Evolutionary conservation across 1,284 basidiomycete species (phyloP).

Genomic region (Boletus subluridellus): DNA sequence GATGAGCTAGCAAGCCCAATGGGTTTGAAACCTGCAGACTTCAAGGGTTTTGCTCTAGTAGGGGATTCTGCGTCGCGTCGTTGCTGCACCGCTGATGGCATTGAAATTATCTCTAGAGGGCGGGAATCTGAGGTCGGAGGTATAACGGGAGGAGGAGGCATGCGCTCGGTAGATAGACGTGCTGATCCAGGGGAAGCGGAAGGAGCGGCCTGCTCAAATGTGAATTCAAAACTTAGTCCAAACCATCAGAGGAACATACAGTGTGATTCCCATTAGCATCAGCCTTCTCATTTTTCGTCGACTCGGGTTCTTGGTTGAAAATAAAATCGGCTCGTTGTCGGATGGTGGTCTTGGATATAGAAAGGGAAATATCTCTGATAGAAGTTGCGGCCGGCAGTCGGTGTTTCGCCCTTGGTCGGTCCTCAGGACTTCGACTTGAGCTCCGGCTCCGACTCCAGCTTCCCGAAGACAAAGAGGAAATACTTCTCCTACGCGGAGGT

Average conservation of each 20-base stretch:
- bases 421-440: slow-evolving; percentile 49
- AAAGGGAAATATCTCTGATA: slow-evolving; percentile 39
- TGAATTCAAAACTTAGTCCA: slow-evolving; percentile 11
- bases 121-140: slow-evolving; percentile 20
- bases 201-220: slow-evolving; percentile 16
- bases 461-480: slow-evolving; percentile 46
- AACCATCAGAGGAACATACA: slow-evolving; percentile 23
- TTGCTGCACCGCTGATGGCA: slow-evolving; percentile 11
- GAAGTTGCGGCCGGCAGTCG: slow-evolving; percentile 55
- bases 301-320: slow-evolving; percentile 25
- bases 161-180: slow-evolving; percentile 27
- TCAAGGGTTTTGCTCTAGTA: slow-evolving; percentile 30
- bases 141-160: slow-evolving; percentile 32
- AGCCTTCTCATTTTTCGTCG: slow-evolving; percentile 28
- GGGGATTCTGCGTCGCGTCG: slow-evolving; percentile 23
- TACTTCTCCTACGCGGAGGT: slow-evolving; percentile 40
- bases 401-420: slow-evolving; percentile 54
- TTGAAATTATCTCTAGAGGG: slow-evolving; percentile 13
- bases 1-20: slow-evolving; percentile 55
- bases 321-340: slow-evolving; percentile 26
- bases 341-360: slow-evolving; percentile 32
- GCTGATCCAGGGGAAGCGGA: slow-evolving; percentile 22
- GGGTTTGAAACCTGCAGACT: slow-evolving; percentile 59
- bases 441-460: slow-evolving; percentile 54
- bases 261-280: slow-evolving; percentile 36